These are phyloP conservation scores for Lactifluus echinatus DNA, from an alignment of 768 basidiomycete species.

Conservation along the genomic window DNA sequence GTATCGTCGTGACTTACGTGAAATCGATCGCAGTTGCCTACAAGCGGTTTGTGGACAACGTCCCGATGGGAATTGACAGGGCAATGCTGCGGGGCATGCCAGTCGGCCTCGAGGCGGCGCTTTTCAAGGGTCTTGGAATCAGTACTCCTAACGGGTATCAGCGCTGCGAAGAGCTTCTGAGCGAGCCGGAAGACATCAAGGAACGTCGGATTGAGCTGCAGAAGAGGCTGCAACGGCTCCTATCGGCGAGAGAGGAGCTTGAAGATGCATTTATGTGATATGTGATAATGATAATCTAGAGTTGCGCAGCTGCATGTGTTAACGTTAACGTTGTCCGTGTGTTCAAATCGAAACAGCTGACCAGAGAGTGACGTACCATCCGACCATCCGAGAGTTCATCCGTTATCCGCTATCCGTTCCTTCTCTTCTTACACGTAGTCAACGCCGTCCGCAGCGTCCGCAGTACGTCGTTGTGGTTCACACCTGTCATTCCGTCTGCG, in stretches of 20 bases:
- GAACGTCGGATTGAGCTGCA: constrained; percentile 36
- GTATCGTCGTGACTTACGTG: neutral
- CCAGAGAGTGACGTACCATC: no score
- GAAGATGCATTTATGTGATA: constrained; percentile 12
- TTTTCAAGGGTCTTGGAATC: constrained; percentile 41
- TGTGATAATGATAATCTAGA: no score
- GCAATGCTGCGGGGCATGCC: constrained; percentile 42
- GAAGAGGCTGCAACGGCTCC: constrained; percentile 42
- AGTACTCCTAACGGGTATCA: constrained; percentile 35
- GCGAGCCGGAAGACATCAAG: constrained; percentile 38
- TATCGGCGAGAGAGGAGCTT: constrained; percentile 36
- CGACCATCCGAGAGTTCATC: no score
- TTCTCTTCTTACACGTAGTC: neutral
- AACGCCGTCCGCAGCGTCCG: constrained; percentile 2
- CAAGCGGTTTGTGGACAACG: constrained; percentile 49
- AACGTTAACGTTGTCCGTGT: no score
- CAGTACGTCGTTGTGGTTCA: neutral
- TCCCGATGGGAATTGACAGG: constrained; percentile 48
- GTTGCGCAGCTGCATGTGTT: no score
- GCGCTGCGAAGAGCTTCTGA: constrained; percentile 41
- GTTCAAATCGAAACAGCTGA: neutral
- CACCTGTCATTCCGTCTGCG: neutral
- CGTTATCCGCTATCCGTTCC: neutral
- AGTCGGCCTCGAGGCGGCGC: constrained; percentile 32
- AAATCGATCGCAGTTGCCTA: constrained; percentile 35